Evolutionary conservation across 345 rosid genomes (phyloP), one percentile per base, ranked within the genome.

Genomic region (Murraya koenigii): DNA sequence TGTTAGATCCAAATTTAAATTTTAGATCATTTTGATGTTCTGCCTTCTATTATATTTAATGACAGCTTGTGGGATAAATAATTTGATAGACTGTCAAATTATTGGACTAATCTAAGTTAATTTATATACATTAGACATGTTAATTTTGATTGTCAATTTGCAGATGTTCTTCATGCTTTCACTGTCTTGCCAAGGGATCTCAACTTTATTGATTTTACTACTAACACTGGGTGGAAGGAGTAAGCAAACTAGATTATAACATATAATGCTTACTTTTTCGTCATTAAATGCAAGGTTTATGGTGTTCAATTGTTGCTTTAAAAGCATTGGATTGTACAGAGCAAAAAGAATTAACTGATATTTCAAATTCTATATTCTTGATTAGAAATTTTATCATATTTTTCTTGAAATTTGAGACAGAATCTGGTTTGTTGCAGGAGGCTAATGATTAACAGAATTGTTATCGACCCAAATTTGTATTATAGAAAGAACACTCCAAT

Each of bases 131-230:
- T 13, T 44, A 44, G 49, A 44, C 49, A 44, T 8, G 49, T 44
- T 44, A 44, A 11, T 44, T 44, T 44, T 1, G 49, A 3, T 44
- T 38, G 35, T 39, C 7, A 22, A 28, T 32, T 44, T 81, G 74
- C 82, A 85, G 87, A 82, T 77, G 60, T 85, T 39, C 87, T 85
- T 38, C 87, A 82, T 78, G 85, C 82, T 44, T n/a, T 85, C 62
- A 65, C 67, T 75, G 75, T 71, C 65, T 80, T 85, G 80, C 87
- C 85, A 32, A 82, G 80, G 62, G 82, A 85, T 72, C 78, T 85
- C 79, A 85, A 85, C 80, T 78, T 82, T 28, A 70, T 85, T 59
- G 72, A 78, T 35, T 80, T 70, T 66, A 14, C 74, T 14, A 78
- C 13, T 14, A 28, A 71, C 36, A 44, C 66, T 62, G 82, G 64